Conservation (phyloP, 2,329 filamentous ascomycete species). For the Westerdykella ornata region DNA sequence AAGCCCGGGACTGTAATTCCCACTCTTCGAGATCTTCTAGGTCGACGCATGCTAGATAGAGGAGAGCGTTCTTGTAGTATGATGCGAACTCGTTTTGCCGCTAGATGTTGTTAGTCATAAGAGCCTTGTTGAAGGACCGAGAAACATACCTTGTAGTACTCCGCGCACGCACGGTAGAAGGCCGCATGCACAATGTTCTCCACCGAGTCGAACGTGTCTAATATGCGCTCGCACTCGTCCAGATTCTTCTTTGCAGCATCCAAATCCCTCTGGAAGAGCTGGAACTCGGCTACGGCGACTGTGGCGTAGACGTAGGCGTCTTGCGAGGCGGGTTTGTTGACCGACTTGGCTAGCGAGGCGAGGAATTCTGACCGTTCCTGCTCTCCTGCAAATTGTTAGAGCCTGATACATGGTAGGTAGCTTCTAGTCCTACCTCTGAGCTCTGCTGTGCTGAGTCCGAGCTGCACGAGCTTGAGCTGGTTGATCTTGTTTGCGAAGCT, state of each 20-base stretch:
- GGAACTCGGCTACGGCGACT: constrained; percentile 80
- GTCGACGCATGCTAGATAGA: constrained; percentile 95
- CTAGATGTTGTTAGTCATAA: constrained; percentile 29
- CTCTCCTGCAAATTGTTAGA: constrained; percentile 57
- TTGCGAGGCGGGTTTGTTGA: constrained; percentile 86
- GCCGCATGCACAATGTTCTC: constrained; percentile 92
- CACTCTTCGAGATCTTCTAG: constrained; percentile 63
- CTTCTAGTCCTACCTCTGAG: constrained; percentile 45
- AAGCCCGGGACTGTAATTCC: constrained; percentile 77
- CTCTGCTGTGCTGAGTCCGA: constrained; percentile 82
- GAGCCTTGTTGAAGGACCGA: constrained; percentile 1
- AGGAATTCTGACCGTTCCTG: constrained; percentile 81
- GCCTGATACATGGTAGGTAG: not conserved
- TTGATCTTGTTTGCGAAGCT: constrained; percentile 99
- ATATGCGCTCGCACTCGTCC: constrained; percentile 76
- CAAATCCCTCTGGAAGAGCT: constrained; percentile 70
- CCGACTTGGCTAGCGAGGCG: constrained; percentile 73
- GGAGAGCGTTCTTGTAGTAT: constrained; percentile 95
- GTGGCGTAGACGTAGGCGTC: constrained; percentile 93
- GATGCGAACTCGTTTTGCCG: constrained; percentile 85
- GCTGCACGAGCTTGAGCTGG: constrained; percentile 89
- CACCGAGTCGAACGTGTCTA: constrained; percentile 89
- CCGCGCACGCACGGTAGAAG: constrained; percentile 92
- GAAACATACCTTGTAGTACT: constrained; percentile 71
- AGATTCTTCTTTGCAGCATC: constrained; percentile 81